Evolutionary conservation across 2,329 filamentous ascomycete species (phyloP).

Genomic region (Penicillium crustosum): DNA sequence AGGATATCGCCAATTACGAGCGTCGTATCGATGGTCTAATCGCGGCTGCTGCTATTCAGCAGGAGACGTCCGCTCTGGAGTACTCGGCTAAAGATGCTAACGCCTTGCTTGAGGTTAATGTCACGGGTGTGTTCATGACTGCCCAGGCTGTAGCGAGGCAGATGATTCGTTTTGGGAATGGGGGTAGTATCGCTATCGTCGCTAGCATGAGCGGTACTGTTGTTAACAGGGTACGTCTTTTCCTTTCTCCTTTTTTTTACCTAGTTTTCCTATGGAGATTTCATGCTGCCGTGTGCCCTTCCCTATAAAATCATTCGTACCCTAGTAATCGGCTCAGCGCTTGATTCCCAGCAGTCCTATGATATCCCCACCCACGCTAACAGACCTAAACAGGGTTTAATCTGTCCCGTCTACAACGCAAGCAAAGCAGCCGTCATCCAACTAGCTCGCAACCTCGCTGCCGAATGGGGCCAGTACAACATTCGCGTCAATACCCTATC

Average conservation of each 20-base stretch:
- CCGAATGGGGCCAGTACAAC: conserved; percentile 3
- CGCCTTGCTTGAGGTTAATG: conserved; percentile 61
- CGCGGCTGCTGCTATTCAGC: conserved; percentile 69
- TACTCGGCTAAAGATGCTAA: conserved; percentile 64
- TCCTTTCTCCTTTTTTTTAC: fast-evolving
- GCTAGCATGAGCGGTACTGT: conserved; percentile 62
- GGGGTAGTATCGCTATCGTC: conserved; percentile 62
- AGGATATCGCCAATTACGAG: conserved; percentile 66
- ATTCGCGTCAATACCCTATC: conserved; percentile 12
- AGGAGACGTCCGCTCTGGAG: conserved; percentile 78
- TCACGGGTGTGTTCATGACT: conserved; percentile 63
- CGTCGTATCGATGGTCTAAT: conserved; percentile 77
- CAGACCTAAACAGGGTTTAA: conserved; percentile 13
- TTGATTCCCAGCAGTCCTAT: no score
- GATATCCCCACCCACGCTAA: no score
- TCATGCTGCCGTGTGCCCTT: no score
- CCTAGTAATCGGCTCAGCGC: no score
- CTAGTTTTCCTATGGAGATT: neutral
- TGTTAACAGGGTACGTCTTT: conserved; percentile 47
- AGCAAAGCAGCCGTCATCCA: conserved; percentile 5
- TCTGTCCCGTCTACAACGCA: neutral
- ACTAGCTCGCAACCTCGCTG: neutral
- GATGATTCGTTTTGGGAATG: conserved; percentile 60
- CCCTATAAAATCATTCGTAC: no score
- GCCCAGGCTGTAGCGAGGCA: conserved; percentile 61